Evolutionary conservation across 768 basidiomycete genomes (phyloP), one percentile per base, ranked within the genome.

Genomic region (Lepiota venenata): DNA sequence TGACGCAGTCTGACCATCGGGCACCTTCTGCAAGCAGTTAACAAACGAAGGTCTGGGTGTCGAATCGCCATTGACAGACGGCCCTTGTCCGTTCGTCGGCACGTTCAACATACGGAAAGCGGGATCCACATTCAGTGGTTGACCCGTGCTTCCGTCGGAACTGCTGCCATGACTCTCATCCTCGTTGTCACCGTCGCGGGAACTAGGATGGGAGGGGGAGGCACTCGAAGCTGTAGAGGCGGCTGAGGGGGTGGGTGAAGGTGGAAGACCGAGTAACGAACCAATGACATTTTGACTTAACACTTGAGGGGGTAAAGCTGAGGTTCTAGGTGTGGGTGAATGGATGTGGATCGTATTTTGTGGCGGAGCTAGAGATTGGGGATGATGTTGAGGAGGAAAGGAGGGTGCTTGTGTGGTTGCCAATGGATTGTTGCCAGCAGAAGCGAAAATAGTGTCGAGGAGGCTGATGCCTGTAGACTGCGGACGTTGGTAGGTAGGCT

Each of bases 391-490:
- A 12, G 16, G 64, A 50, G 53, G 71, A 58, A 7, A 18, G 36
- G 18, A 18, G 21, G 48, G 11, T 25, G 38, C 8, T 15, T 64
- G 35, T 35, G 40, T 57, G 46, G 27, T 58, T 25, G 59, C 37
- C 4, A 44, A 37, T 59, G 25, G 18, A 50, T 54, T 18, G 57
- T 47, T n/a, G 47, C 45, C 15, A 4, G 83, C 88, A 4, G 88
- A 91, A 2, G 88, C 88, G 63, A 91, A 91, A 39, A 91, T 87
- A 11, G 80, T 77, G 58, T 87, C 75, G 14, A 91, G 71, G 29
- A 91, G 73, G 15, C 79, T 71, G 45, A 79, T 72, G 5, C 88
- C 85, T n/a, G 79, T 78, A 62, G 58, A 64, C 50, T 56, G 63
- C 18, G 60, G 15, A 57, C 36, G 47, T 43, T 5, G 71, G 59